Percentiles rank a stretch among this genome's conserved stretches.
phyloP scores from a whole-genome alignment of 228 moss, liverwort and hornwort genomes.

The Sphagnum fallax region DNA sequence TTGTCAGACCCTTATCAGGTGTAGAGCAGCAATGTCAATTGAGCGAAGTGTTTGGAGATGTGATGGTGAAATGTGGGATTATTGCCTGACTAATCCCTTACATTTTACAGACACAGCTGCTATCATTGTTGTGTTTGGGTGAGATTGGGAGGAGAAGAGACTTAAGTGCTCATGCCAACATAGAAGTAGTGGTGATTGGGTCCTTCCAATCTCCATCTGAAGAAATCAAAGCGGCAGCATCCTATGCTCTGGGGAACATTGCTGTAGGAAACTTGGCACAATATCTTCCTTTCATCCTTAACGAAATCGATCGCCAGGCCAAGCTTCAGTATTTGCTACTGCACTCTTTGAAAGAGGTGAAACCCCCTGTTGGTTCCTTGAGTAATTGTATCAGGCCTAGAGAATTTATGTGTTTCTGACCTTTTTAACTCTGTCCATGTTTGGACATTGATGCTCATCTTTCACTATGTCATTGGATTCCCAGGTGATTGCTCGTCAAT shows the following conservation, averaged over 20 bases:
- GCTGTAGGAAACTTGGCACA: slow-evolving; percentile 87
- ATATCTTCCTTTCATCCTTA: slow-evolving; percentile 94
- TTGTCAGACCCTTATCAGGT: too few species aligned
- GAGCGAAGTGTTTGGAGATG: too few species aligned
- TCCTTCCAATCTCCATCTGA: slow-evolving; percentile 94
- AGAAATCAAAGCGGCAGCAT: slow-evolving; percentile 96
- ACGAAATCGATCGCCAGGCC: slow-evolving; percentile 88
- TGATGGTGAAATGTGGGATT: too few species aligned
- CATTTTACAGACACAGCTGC: slow-evolving; percentile 70
- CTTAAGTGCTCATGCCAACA: slow-evolving; percentile 68
- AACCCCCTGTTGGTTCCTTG: background rate
- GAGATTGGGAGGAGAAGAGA: slow-evolving; percentile 96
- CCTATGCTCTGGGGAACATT: slow-evolving; percentile 92
- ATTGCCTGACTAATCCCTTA: background rate
- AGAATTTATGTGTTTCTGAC: too few species aligned
- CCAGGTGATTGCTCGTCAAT: slow-evolving; percentile 94
- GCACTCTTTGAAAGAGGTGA: slow-evolving; percentile 94
- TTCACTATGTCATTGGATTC: background rate
- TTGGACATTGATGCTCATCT: too few species aligned
- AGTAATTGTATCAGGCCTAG: background rate
- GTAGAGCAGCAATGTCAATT: too few species aligned
- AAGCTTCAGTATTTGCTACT: slow-evolving; percentile 94
- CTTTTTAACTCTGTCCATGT: too few species aligned
- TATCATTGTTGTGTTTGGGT: slow-evolving; percentile 84
- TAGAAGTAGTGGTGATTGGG: slow-evolving; percentile 85